Percentiles rank a stretch among this genome's conserved stretches.
phyloP scores from a whole-genome alignment of 768 basidiomycete genomes.

The Leccinum aurantiacum region DNA sequence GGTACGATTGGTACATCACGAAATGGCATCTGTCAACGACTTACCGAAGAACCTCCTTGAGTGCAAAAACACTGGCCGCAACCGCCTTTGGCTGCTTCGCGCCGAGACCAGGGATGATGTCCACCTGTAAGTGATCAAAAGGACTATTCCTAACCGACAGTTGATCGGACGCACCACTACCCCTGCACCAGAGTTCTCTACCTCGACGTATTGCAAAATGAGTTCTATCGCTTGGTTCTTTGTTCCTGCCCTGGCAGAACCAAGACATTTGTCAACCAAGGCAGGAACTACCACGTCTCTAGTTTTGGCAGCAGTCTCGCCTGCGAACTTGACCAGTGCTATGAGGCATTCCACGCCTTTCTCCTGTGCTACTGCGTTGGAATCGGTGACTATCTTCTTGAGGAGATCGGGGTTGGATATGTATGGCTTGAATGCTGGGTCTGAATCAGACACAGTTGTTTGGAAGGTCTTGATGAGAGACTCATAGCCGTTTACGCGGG shows the following conservation, averaged over 20 bases:
- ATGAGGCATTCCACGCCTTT: constrained; percentile 91
- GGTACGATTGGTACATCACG: constrained; percentile 1
- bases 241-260: constrained; percentile 87
- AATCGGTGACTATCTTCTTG: constrained; percentile 85
- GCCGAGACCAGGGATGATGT: constrained; percentile 78
- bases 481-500: constrained; percentile 91
- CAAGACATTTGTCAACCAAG: constrained; percentile 94
- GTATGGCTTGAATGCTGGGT: constrained; percentile 93
- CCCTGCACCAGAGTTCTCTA: constrained; percentile 84
- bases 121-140: constrained; percentile 47
- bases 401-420: constrained; percentile 72
- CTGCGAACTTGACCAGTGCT: constrained; percentile 85
- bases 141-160: constrained; percentile 21
- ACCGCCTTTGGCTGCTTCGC: constrained; percentile 97
- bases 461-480: constrained; percentile 83
- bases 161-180: constrained; percentile 71
- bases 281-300: constrained; percentile 83
- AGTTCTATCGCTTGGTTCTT: constrained; percentile 86
- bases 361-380: constrained; percentile 97
- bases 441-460: constrained; percentile 87
- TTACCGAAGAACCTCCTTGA: constrained; percentile 86
- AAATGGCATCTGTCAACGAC: constrained; percentile 24
- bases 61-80: constrained; percentile 67
- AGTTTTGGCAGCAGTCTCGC: constrained; percentile 82
- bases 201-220: constrained; percentile 86